These are phyloP conservation scores for Diplodia seriata DNA, from an alignment of 2,329 filamentous ascomycete species.

Conservation along the genomic window DNA sequence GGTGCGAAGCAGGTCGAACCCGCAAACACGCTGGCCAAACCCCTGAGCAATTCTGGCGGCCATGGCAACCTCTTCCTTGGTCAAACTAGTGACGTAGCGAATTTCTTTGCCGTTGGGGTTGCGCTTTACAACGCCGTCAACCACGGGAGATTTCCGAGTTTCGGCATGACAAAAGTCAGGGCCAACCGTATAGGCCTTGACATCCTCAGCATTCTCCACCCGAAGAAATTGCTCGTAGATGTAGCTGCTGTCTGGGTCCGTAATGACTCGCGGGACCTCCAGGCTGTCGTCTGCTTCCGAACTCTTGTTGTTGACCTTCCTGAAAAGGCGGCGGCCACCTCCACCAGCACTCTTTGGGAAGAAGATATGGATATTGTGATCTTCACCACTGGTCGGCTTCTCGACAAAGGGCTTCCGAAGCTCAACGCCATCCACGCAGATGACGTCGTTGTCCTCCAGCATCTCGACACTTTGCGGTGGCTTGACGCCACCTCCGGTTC, in stretches of 20 bases:
- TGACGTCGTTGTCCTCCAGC: slow-evolving; percentile 85
- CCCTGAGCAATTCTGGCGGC: slow-evolving; percentile 88
- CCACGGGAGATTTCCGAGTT: slow-evolving; percentile 94
- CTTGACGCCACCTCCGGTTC: slow-evolving; percentile 64
- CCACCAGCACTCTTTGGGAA: slow-evolving; percentile 87
- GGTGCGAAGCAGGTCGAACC: slow-evolving; percentile 90
- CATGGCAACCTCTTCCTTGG: slow-evolving; percentile 79
- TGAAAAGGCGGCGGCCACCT: slow-evolving; percentile 88
- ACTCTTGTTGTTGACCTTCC: slow-evolving; percentile 98
- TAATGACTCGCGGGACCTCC: slow-evolving; percentile 77
- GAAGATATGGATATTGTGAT: slow-evolving; percentile 99
- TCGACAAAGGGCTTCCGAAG: slow-evolving; percentile 96
- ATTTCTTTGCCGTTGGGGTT: slow-evolving; percentile 98
- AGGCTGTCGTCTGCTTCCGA: slow-evolving; percentile 88
- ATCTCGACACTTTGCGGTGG: slow-evolving; percentile 76
- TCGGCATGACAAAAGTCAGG: slow-evolving; percentile 94
- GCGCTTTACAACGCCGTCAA: slow-evolving; percentile 91
- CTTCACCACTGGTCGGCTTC: slow-evolving; percentile 96
- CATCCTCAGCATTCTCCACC: slow-evolving; percentile 96
- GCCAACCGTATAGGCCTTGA: slow-evolving; percentile 98
- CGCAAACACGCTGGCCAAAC: slow-evolving; percentile 94
- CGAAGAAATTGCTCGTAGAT: slow-evolving; percentile 97
- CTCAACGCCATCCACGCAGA: slow-evolving; percentile 82
- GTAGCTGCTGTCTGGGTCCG: slow-evolving; percentile 82
- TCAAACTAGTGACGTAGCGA: slow-evolving; percentile 88